phyloP scores from a whole-genome alignment of 371 early-diverging fungal genomes.

The Mucor circinelloides region DNA sequence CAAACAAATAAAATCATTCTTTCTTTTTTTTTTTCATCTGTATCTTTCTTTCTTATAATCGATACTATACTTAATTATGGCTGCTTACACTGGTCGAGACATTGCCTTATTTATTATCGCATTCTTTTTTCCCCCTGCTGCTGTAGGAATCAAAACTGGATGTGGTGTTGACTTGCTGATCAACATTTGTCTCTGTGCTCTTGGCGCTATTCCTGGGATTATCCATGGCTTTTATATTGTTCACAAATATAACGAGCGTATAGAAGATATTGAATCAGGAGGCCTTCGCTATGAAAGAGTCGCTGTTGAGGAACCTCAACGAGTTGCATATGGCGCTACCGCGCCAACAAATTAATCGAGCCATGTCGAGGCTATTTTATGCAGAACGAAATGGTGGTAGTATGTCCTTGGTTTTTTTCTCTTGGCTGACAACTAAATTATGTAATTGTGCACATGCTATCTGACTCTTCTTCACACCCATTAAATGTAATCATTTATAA shows the following conservation, averaged over 20 bases:
- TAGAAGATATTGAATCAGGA: slow-evolving; percentile 51
- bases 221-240: slow-evolving; percentile 56
- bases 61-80: slow-evolving; percentile 17
- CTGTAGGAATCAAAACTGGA: slow-evolving; percentile 65
- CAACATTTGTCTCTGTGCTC: slow-evolving; percentile 63
- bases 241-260: slow-evolving; percentile 50
- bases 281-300: slow-evolving; percentile 45
- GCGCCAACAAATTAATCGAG: background rate
- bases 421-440: background rate
- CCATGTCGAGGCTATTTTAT: background rate
- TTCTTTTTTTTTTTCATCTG: background rate
- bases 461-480: too few relatives aligned
- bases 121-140: slow-evolving; percentile 76
- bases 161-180: slow-evolving; percentile 69
- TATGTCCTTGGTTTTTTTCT: background rate
- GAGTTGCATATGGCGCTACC: slow-evolving; percentile 27
- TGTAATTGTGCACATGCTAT: background rate
- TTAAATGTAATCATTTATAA: too few relatives aligned
- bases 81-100: slow-evolving; percentile 54
- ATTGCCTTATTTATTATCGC: slow-evolving; percentile 63
- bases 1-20: background rate
- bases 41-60: slow-evolving; percentile 4
- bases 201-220: slow-evolving; percentile 62
- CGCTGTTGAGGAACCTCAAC: slow-evolving; percentile 37
- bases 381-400: background rate